phyloP scores from a whole-genome alignment of 805 yeast species.

The Isabelozyma gotoi region DNA sequence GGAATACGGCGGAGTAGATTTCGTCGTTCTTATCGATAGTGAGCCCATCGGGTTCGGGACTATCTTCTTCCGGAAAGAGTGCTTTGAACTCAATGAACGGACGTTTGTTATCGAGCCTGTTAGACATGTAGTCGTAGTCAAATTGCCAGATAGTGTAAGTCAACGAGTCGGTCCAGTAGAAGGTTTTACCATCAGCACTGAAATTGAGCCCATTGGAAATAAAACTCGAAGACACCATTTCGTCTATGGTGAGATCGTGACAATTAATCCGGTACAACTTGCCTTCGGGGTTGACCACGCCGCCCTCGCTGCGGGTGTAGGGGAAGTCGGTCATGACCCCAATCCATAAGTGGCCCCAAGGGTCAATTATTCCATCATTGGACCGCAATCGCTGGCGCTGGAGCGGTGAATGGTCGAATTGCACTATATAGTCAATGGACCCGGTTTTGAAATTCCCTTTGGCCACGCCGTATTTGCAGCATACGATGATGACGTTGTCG shows the following conservation, averaged over 20 bases:
- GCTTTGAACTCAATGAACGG: conserved; percentile 18
- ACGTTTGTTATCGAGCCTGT: conserved; percentile 26
- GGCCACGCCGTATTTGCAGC: conserved; percentile 66
- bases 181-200: conserved; percentile 21
- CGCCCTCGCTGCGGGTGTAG: conserved; percentile 21
- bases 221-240: conserved; percentile 33
- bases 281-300: conserved; percentile 49
- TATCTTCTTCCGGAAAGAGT: conserved; percentile 35
- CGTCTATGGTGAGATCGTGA: conserved; percentile 27
- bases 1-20: conserved; percentile 68
- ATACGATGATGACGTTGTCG: conserved; percentile 55
- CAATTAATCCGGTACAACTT: conserved; percentile 34
- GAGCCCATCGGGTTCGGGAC: conserved; percentile 80
- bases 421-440: conserved; percentile 39
- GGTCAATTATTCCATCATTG: conserved; percentile 82
- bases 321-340: conserved; percentile 74
- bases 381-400: conserved; percentile 39
- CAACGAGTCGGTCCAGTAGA: conserved; percentile 43
- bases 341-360: conserved; percentile 73
- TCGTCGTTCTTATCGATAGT: conserved; percentile 54
- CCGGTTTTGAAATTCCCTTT: conserved; percentile 44
- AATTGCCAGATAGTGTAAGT: conserved; percentile 34
- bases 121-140: conserved; percentile 33
- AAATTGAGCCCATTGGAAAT: conserved; percentile 70
- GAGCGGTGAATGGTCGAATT: conserved; percentile 30